A percentile compares a stretch with the other conserved stretches of the same genome.
Conservation (phyloP, 306 rosid genomes). For the Vicia faba region DNA sequence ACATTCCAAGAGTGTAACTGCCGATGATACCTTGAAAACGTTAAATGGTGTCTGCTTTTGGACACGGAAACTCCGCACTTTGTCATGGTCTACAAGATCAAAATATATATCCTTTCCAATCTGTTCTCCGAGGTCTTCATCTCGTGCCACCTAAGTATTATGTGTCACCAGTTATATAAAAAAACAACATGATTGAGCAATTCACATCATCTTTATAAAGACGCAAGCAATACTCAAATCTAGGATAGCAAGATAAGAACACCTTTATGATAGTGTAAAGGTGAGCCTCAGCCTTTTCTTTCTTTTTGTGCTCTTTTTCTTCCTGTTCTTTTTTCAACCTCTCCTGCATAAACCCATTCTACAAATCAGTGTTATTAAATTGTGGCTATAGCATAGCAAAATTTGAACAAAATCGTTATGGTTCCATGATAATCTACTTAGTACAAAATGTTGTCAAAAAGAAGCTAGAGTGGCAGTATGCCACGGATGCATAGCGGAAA, state of each 20-base stretch:
- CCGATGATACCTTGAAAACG: constrained; percentile 68
- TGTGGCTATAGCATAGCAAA: not conserved
- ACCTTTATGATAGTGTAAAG: constrained; percentile 90
- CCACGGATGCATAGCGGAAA: not conserved
- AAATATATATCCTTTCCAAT: constrained; percentile 88
- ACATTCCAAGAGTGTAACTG: not conserved
- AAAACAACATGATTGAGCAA: constrained; percentile 19
- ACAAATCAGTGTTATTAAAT: constrained; percentile 1
- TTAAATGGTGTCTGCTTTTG: constrained; percentile 74
- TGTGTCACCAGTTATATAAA: constrained; percentile 25
- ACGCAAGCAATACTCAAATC: constrained; percentile 17
- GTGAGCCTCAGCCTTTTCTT: constrained; percentile 88
- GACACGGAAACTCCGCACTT: constrained; percentile 84
- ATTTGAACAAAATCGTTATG: not conserved
- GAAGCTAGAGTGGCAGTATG: not conserved
- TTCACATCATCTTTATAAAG: constrained; percentile 15
- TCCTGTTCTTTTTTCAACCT: constrained; percentile 93
- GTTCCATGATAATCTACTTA: not conserved
- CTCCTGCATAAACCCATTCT: constrained; percentile 52
- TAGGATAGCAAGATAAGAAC: constrained; percentile 19
- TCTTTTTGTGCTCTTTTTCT: constrained; percentile 85
- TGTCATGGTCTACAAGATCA: constrained; percentile 96
- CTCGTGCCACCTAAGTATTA: constrained; percentile 71
- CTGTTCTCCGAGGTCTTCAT: constrained; percentile 71
- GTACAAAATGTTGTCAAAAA: not conserved